These are phyloP conservation scores for Taphrina populina DNA, from an alignment of 1,139 yeast genomes.

Conservation along the genomic window DNA sequence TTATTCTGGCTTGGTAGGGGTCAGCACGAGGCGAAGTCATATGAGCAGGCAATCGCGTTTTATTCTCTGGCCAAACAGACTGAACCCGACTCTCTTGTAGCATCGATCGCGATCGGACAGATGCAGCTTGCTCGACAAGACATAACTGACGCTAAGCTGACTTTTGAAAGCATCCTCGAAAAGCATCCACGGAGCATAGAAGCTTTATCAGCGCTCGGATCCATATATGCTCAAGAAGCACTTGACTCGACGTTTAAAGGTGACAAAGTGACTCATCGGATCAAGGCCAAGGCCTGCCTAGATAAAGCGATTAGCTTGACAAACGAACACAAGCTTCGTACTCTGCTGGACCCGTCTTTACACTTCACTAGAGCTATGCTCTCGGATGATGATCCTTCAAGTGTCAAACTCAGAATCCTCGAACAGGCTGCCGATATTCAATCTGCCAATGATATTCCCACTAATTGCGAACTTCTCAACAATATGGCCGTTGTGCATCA, in stretches of 20 bases:
- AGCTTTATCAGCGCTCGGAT: constrained; percentile 71
- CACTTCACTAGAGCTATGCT: constrained; percentile 39
- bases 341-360: constrained; percentile 37
- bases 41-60: constrained; percentile 64
- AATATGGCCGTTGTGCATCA: constrained; percentile 85
- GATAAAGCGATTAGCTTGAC: constrained; percentile 72
- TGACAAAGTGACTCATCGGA: constrained; percentile 36
- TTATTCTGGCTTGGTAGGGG: constrained; percentile 85
- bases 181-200: constrained; percentile 70
- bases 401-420: constrained; percentile 55
- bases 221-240: constrained; percentile 59
- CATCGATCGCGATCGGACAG: constrained; percentile 83
- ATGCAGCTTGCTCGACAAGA: constrained; percentile 74
- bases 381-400: constrained; percentile 55
- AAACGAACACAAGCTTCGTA: constrained; percentile 53
- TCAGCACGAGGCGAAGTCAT: constrained; percentile 59
- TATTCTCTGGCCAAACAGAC: constrained; percentile 62
- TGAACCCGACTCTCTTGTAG: constrained; percentile 51
- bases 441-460: constrained; percentile 49
- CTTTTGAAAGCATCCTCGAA: constrained; percentile 73
- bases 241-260: constrained; percentile 30
- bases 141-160: constrained; percentile 77
- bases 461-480: constrained; percentile 70
- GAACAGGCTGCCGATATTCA: constrained; percentile 50
- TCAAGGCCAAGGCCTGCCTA: constrained; percentile 48